phyloP scores from a whole-genome alignment of 208 protist genomes.

The Lotmaria passim region DNA sequence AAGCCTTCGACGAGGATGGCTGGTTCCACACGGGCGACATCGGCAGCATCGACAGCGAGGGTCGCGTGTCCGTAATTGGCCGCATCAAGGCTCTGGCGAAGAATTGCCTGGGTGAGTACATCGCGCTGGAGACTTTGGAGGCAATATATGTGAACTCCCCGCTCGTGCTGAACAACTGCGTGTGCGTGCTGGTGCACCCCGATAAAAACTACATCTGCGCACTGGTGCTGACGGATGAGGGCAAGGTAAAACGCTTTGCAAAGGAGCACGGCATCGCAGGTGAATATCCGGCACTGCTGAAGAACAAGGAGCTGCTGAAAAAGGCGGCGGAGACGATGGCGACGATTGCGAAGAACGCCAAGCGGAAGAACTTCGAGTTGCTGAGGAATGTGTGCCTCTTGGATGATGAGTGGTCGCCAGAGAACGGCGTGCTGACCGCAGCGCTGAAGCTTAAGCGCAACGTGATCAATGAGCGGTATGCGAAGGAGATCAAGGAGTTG shows the following conservation, averaged over 20 bases:
- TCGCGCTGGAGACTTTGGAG: conserved; percentile 87
- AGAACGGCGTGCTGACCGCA: conserved; percentile 78
- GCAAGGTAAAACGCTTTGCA: conserved; percentile 45
- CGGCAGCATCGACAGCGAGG: conserved; percentile 53
- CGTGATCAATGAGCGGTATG: conserved; percentile 58
- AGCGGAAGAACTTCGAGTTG: conserved; percentile 52
- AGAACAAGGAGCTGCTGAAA: conserved; percentile 20
- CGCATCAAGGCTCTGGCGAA: conserved; percentile 94
- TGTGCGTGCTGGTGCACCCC: conserved; percentile 83
- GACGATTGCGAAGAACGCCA: conserved; percentile 36
- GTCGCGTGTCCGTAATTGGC: conserved; percentile 77
- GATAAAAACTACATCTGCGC: conserved; percentile 51
- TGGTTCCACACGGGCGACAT: conserved; percentile 93
- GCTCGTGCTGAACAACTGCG: conserved; percentile 11
- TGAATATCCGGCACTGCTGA: conserved; percentile 39
- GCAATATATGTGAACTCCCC: conserved; percentile 53
- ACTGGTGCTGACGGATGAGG: conserved; percentile 57
- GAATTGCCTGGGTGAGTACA: conserved; percentile 92
- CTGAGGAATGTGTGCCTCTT: conserved; percentile 68
- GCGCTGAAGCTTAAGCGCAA: conserved; percentile 71
- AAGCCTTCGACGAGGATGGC: conserved; percentile 79
- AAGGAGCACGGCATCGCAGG: conserved; percentile 38
- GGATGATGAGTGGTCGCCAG: conserved; percentile 74
- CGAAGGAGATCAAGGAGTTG: conserved; percentile 55
- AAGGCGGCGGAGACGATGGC: conserved; percentile 46